Evolutionary conservation across 2,329 filamentous ascomycete species (phyloP).

Genomic region (Arthrobotrys conoides): DNA sequence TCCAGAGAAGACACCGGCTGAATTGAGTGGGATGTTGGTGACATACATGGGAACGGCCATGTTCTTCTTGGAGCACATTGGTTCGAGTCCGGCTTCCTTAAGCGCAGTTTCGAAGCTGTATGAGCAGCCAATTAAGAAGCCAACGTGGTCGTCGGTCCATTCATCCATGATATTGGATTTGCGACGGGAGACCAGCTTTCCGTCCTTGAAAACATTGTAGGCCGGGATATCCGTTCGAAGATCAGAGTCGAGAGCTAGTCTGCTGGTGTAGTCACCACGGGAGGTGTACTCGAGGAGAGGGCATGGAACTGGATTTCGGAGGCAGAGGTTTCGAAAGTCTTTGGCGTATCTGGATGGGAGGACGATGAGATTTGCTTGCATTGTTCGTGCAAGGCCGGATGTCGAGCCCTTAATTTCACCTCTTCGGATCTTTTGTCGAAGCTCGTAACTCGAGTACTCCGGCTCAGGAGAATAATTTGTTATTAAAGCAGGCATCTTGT

Average conservation of each 20-base stretch:
- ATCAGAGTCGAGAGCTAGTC: conserved; percentile 70
- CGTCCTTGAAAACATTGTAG: conserved; percentile 74
- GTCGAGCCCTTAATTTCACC: conserved; percentile 67
- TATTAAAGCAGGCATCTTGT: conserved; percentile 57
- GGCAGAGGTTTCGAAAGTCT: conserved; percentile 74
- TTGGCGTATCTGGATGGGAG: conserved; percentile 73
- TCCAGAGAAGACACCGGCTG: conserved; percentile 73
- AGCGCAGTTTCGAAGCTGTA: conserved; percentile 76
- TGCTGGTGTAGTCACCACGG: conserved; percentile 68
- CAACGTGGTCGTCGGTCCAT: conserved; percentile 75
- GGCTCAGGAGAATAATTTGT: conserved; percentile 48
- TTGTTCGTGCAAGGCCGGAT: conserved; percentile 72
- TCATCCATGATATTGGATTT: conserved; percentile 69
- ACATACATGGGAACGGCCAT: conserved; percentile 75
- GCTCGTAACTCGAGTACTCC: conserved; percentile 55
- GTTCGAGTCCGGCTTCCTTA: conserved; percentile 69
- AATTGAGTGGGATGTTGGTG: conserved; percentile 72
- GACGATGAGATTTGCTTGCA: conserved; percentile 76
- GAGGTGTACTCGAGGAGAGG: conserved; percentile 72
- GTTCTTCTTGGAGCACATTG: conserved; percentile 68
- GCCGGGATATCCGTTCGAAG: conserved; percentile 73
- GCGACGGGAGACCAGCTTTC: conserved; percentile 66
- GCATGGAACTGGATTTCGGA: conserved; percentile 75
- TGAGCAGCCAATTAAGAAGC: conserved; percentile 76
- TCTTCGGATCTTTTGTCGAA: conserved; percentile 52